Evolutionary conservation across 257 asterid genomes (phyloP).

Genomic region (Jaltomata sinuosa): DNA sequence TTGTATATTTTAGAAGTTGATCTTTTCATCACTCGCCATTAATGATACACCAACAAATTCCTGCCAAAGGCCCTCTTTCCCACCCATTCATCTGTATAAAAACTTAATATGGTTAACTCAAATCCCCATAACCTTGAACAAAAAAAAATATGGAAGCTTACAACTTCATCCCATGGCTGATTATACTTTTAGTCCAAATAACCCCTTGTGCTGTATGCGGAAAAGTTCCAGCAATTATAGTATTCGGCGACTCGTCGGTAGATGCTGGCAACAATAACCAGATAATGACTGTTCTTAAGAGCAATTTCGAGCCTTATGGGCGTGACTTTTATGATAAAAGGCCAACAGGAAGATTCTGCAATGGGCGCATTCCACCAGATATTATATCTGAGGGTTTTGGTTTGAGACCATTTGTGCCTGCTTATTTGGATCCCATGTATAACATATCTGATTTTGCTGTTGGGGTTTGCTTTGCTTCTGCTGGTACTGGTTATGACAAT

Average conservation of each 20-base stretch:
- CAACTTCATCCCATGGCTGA: no score
- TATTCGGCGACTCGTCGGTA: slow-evolving; percentile 88
- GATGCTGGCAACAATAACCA: slow-evolving; percentile 88
- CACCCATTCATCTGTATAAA: not conserved
- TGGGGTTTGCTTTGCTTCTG: slow-evolving; percentile 95
- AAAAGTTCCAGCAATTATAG: slow-evolving; percentile 70
- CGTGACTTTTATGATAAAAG: slow-evolving; percentile 71
- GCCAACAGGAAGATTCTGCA: slow-evolving; percentile 80
- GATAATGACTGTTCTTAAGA: slow-evolving; percentile 59
- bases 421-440: slow-evolving; percentile 65
- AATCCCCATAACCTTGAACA: not conserved
- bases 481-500: slow-evolving; percentile 84
- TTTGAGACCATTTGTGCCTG: slow-evolving; percentile 75
- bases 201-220: not conserved
- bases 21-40: not conserved
- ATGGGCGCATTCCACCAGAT: slow-evolving; percentile 87
- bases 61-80: not conserved
- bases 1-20: not conserved
- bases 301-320: slow-evolving; percentile 88
- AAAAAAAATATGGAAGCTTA: not conserved
- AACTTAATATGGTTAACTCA: not conserved
- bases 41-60: slow-evolving; percentile 1
- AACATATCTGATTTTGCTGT: slow-evolving; percentile 57
- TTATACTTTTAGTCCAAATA: not conserved
- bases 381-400: slow-evolving; percentile 78